Percentiles rank a stretch among this genome's conserved stretches.
Conservation (phyloP, 2,329 filamentous ascomycete genomes). For the Xylogone sp. region DNA sequence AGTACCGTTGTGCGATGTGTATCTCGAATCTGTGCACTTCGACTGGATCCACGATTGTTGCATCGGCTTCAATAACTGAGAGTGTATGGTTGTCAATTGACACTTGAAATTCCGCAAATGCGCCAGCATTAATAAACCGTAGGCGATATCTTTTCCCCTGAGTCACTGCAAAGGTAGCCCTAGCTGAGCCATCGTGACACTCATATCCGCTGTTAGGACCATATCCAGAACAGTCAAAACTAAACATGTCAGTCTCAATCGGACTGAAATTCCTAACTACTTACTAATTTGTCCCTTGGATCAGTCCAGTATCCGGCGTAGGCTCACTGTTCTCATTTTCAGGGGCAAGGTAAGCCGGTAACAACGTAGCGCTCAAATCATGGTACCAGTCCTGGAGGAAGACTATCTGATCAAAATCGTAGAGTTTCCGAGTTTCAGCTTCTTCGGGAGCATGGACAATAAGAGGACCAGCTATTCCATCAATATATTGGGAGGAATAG, state of each 20-base stretch:
- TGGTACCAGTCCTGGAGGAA: conserved; percentile 42
- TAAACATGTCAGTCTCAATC: neutral
- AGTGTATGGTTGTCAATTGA: conserved; percentile 50
- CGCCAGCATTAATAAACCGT: conserved; percentile 6
- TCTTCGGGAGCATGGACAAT: conserved; percentile 45
- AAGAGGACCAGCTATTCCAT: conserved; percentile 53
- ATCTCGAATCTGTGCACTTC: conserved; percentile 21
- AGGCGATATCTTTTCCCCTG: conserved; percentile 5
- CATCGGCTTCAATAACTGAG: conserved; percentile 41
- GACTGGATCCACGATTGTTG: conserved; percentile 13
- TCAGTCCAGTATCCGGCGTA: conserved; percentile 8
- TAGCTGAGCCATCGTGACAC: conserved; percentile 2
- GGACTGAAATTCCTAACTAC: neutral
- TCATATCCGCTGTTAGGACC: neutral
- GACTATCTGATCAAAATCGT: conserved; percentile 56
- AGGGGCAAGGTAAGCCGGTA: conserved; percentile 25
- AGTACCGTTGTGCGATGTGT: conserved; percentile 53
- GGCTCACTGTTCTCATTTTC: conserved; percentile 12
- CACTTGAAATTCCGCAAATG: conserved; percentile 24
- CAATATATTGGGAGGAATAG: conserved; percentile 39
- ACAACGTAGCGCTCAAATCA: conserved; percentile 42
- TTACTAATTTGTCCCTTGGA: conserved; percentile 10
- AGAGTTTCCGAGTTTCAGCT: conserved; percentile 22
- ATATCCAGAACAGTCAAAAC: neutral
- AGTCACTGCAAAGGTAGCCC: conserved; percentile 1